A percentile compares a stretch with the other conserved stretches of the same genome.
Evolutionary conservation across 768 basidiomycete species (phyloP).

Genomic region (Tulasnella sp.): DNA sequence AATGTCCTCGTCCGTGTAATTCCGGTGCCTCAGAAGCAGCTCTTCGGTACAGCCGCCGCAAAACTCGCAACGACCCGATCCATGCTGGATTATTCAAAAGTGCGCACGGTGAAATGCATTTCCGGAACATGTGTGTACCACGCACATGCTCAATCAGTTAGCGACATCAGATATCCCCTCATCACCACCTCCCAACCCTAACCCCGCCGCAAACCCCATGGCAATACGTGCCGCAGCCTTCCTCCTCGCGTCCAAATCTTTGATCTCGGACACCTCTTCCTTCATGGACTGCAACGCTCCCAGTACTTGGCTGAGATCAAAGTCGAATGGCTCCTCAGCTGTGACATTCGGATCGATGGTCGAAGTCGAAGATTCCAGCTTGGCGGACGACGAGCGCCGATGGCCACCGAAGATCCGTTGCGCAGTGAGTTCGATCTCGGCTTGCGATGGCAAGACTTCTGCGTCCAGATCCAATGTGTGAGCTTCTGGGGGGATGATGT

Average conservation of each 20-base stretch:
- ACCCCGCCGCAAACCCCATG: constrained; percentile 60
- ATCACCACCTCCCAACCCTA: constrained; percentile 26
- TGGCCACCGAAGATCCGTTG: constrained; percentile 24
- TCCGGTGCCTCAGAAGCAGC: too few species aligned
- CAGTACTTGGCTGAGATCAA: constrained; percentile 55
- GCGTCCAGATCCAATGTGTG: not conserved
- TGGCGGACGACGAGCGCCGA: not conserved
- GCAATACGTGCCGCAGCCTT: constrained; percentile 63
- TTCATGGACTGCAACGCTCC: constrained; percentile 57
- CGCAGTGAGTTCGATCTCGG: constrained; percentile 27
- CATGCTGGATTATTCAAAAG: too few species aligned
- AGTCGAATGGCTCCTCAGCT: constrained; percentile 26
- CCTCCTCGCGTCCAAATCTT: constrained; percentile 50
- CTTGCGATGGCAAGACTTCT: constrained; percentile 24
- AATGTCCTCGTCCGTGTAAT: too few species aligned
- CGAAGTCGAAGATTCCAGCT: not conserved
- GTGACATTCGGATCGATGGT: constrained; percentile 18
- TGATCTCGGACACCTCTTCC: constrained; percentile 60
- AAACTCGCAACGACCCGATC: too few species aligned
- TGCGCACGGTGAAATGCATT: too few species aligned
- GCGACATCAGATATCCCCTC: not conserved
- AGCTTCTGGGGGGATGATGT: constrained; percentile 33
- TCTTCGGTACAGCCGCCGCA: too few species aligned
- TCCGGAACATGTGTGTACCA: not conserved
- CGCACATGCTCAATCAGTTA: not conserved